These are phyloP conservation scores for Pterocarpus santalinus DNA, from an alignment of 306 rosid genomes.

Conservation along the genomic window DNA sequence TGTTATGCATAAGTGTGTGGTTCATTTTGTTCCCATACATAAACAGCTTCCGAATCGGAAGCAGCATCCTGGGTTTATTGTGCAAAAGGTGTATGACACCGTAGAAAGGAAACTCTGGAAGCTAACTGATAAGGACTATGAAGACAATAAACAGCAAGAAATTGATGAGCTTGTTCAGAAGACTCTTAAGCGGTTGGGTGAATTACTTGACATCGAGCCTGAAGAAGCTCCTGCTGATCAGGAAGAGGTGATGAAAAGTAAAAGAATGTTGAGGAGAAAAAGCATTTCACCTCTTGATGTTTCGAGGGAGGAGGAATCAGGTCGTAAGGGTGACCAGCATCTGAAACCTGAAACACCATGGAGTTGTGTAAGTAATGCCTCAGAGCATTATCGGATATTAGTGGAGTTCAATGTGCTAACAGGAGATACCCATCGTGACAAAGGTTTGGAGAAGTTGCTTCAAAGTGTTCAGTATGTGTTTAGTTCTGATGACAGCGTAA, in stretches of 20 bases:
- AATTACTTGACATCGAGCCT: constrained; percentile 77
- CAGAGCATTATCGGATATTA: constrained; percentile 71
- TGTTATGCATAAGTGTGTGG: constrained; percentile 96
- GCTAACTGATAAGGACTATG: constrained; percentile 93
- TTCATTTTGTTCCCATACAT: constrained; percentile 89
- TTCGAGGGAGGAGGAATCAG: constrained; percentile 74
- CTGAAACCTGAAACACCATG: constrained; percentile 80
- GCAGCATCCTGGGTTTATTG: constrained; percentile 93
- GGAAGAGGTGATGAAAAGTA: constrained; percentile 74
- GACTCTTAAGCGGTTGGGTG: constrained; percentile 78
- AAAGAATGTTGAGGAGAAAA: constrained; percentile 70
- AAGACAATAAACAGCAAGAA: constrained; percentile 84
- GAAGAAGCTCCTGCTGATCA: constrained; percentile 69
- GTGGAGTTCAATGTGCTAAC: constrained; percentile 64
- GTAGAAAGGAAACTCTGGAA: constrained; percentile 91
- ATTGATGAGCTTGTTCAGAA: constrained; percentile 91
- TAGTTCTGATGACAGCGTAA: constrained; percentile 48
- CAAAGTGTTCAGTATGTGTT: constrained; percentile 66
- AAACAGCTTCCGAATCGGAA: constrained; percentile 91
- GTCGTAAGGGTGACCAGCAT: constrained; percentile 63
- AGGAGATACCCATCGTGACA: constrained; percentile 83
- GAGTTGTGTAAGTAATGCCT: constrained; percentile 60
- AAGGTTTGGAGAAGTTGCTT: constrained; percentile 80
- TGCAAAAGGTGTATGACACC: constrained; percentile 91
- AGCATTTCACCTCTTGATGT: constrained; percentile 82